Evolutionary conservation across 306 rosid genomes (phyloP).

Genomic region (Lupinus albus): DNA sequence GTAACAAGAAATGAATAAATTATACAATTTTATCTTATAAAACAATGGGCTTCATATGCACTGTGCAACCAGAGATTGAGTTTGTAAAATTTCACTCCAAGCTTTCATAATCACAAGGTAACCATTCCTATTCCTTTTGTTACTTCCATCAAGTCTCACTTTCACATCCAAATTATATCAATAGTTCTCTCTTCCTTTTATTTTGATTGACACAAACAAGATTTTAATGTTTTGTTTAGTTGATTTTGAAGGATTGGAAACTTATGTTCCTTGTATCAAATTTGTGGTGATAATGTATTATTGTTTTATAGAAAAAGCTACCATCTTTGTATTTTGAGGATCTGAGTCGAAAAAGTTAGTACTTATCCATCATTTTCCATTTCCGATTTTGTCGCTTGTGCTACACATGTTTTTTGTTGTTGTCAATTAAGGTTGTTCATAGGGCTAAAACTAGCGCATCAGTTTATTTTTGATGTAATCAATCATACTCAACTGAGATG

Average conservation of each 20-base stretch:
- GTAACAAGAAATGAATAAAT: too few relatives aligned
- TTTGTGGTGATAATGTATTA: too few relatives aligned
- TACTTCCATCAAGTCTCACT: background rate
- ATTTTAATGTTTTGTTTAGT: background rate
- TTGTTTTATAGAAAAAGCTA: too few relatives aligned
- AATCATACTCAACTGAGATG: background rate
- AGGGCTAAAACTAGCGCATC: too few relatives aligned
- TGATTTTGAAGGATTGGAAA: background rate
- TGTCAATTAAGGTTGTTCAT: too few relatives aligned
- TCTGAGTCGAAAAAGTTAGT: too few relatives aligned
- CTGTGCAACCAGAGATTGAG: background rate
- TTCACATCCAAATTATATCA: background rate
- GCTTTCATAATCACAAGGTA: background rate
- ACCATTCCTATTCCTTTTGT: background rate
- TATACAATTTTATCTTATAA: background rate
- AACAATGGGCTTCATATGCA: background rate
- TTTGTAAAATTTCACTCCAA: background rate
- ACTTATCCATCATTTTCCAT: too few relatives aligned
- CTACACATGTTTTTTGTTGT: too few relatives aligned
- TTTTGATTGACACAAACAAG: background rate
- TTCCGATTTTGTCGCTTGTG: too few relatives aligned
- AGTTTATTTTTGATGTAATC: conserved; percentile 26
- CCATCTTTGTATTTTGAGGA: background rate
- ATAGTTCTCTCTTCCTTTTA: background rate
- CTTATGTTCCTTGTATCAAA: too few relatives aligned